Evolutionary conservation across 2,329 filamentous ascomycete species (phyloP).

Genomic region (Pseudogymnoascus sp.): DNA sequence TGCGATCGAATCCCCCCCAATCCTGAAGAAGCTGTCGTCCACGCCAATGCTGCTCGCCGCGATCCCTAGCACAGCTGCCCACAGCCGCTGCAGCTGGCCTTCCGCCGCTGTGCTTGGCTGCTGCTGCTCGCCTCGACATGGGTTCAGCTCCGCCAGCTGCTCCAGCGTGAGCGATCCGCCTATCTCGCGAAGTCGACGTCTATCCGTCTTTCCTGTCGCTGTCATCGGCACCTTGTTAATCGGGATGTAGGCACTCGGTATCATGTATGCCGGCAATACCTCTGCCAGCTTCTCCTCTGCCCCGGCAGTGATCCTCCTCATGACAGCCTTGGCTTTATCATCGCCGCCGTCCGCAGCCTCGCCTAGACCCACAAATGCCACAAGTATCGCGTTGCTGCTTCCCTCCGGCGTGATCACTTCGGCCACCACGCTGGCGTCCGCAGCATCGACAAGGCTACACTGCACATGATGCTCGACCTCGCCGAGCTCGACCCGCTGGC

Average conservation of each 20-base stretch:
- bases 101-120: too few relatives aligned
- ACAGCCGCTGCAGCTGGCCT: neutral
- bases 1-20: constrained; percentile 26
- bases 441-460: too few relatives aligned
- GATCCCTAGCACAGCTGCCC: neutral
- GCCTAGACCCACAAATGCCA: too few relatives aligned
- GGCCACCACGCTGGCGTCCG: too few relatives aligned
- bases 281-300: too few relatives aligned
- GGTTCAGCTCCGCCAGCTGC: too few relatives aligned
- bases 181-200: constrained; percentile 13
- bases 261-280: constrained; percentile 25
- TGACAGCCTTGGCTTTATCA: too few relatives aligned
- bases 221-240: constrained; percentile 23
- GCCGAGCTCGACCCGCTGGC: constrained; percentile 53
- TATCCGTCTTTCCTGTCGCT: constrained; percentile 26
- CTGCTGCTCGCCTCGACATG: too few relatives aligned
- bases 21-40: constrained; percentile 31
- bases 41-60: constrained; percentile 5
- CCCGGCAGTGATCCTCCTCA: too few relatives aligned
- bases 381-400: too few relatives aligned
- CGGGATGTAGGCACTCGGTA: constrained; percentile 27
- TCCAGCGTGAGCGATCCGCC: neutral
- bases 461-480: constrained; percentile 35
- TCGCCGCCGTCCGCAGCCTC: too few relatives aligned
- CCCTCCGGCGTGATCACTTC: too few relatives aligned